phyloP scores from a whole-genome alignment of 305 asterid species.

The Fraxinus albicans region DNA sequence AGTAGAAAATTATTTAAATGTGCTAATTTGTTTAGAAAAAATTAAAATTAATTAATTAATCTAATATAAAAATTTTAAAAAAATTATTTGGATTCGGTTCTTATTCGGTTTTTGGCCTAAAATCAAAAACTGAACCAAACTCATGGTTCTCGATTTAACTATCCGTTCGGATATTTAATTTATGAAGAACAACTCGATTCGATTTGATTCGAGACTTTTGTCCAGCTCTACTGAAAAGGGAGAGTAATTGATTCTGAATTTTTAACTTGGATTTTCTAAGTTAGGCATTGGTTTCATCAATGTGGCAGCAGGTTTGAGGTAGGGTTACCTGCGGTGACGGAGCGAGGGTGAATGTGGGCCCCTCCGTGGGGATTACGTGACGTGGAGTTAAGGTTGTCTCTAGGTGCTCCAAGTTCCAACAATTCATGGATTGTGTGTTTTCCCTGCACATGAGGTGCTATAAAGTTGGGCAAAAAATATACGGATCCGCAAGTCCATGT shows the following conservation, averaged over 20 bases:
- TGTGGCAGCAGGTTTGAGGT: not conserved
- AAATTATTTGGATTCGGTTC: no score
- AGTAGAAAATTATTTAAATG: no score
- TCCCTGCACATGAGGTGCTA: not conserved
- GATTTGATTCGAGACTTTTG: no score
- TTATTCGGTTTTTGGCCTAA: no score
- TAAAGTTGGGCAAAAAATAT: not conserved
- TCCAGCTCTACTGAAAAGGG: not conserved
- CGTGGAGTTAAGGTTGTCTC: conserved; percentile 15
- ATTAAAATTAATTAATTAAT: no score
- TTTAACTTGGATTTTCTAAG: not conserved
- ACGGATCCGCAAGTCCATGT: not conserved
- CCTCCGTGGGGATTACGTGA: not conserved
- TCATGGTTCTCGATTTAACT: no score
- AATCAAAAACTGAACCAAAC: no score
- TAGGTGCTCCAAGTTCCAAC: conserved; percentile 4
- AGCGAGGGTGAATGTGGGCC: not conserved
- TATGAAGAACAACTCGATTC: no score
- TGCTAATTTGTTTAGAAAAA: no score
- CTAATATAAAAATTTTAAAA: no score
- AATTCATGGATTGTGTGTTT: not conserved
- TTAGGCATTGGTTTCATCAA: not conserved
- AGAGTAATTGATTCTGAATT: not conserved
- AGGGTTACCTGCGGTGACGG: not conserved
- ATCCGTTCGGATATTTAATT: no score